These are phyloP conservation scores for Neurospora sp. DNA, from an alignment of 495 filamentous ascomycete species.

Conservation along the genomic window DNA sequence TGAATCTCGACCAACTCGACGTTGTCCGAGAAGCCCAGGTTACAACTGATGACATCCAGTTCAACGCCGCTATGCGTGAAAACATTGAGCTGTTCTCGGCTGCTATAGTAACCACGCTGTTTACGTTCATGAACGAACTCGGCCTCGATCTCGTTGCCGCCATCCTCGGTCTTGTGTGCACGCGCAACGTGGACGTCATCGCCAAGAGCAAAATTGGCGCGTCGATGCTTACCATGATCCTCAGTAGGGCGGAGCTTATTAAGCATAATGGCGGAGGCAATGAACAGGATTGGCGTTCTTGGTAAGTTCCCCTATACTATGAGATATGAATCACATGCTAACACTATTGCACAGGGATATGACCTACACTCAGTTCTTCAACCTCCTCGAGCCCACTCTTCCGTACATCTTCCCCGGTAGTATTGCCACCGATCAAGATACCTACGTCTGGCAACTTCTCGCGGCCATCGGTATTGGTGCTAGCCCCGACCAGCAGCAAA, in stretches of 20 bases:
- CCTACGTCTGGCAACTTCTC: slow-evolving; percentile 97
- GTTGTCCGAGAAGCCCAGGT: slow-evolving; percentile 74
- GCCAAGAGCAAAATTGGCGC: slow-evolving; percentile 78
- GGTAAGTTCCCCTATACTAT: slow-evolving; percentile 40
- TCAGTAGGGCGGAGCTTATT: slow-evolving; percentile 86
- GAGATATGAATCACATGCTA: slow-evolving; percentile 1
- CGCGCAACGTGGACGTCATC: slow-evolving; percentile 67
- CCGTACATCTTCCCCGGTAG: slow-evolving; percentile 77
- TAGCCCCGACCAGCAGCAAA: slow-evolving; percentile 84
- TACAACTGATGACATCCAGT: slow-evolving; percentile 54
- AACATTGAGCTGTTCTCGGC: slow-evolving; percentile 83
- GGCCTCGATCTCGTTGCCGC: slow-evolving; percentile 83
- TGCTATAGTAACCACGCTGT: slow-evolving; percentile 79
- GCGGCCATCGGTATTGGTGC: slow-evolving; percentile 89
- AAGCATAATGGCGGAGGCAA: slow-evolving; percentile 63
- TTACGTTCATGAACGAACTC: slow-evolving; percentile 82
- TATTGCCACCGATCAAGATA: slow-evolving; percentile 73
- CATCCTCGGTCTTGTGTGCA: slow-evolving; percentile 73
- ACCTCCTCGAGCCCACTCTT: slow-evolving; percentile 71
- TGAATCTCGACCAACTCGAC: slow-evolving; percentile 87
- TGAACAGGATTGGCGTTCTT: slow-evolving; percentile 70
- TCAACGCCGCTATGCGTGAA: slow-evolving; percentile 66
- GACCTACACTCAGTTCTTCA: slow-evolving; percentile 79
- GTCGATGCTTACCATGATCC: slow-evolving; percentile 85
- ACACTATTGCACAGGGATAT: slow-evolving; percentile 30